Conservation (phyloP, 768 basidiomycete species). For the Rubroboletus satanas region DNA sequence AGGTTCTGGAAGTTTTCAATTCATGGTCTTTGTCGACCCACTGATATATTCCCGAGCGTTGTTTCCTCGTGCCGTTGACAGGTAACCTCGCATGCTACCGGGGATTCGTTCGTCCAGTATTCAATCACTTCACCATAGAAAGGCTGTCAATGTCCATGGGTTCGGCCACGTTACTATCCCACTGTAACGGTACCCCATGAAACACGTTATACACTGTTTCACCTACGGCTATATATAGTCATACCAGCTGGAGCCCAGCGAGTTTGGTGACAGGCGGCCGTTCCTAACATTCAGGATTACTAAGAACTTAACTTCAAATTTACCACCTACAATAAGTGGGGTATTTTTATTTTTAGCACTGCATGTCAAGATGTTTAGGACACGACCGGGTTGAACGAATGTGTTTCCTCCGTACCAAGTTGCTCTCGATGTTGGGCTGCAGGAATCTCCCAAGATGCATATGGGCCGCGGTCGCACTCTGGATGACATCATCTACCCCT, state of each 20-base stretch:
- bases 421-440: not conserved
- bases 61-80: not conserved
- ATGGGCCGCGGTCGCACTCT: not conserved
- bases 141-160: not conserved
- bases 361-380: not conserved
- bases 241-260: not conserved
- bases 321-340: not conserved
- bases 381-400: not conserved
- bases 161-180: not conserved
- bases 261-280: not conserved
- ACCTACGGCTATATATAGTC: not conserved
- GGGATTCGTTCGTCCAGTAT: not conserved
- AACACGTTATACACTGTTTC: not conserved
- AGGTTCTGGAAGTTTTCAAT: no score
- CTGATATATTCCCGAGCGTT: not conserved
- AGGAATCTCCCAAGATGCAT: not conserved
- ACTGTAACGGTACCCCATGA: not conserved
- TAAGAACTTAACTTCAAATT: not conserved
- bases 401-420: not conserved
- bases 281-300: not conserved
- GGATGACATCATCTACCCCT: slow-evolving; percentile 1
- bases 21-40: not conserved
- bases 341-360: not conserved
- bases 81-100: not conserved
- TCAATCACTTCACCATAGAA: not conserved